A percentile compares a stretch with the other conserved stretches of the same genome.
phyloP scores from a whole-genome alignment of 2,329 filamentous ascomycete species.

The Zymoseptoria ardabiliae region DNA sequence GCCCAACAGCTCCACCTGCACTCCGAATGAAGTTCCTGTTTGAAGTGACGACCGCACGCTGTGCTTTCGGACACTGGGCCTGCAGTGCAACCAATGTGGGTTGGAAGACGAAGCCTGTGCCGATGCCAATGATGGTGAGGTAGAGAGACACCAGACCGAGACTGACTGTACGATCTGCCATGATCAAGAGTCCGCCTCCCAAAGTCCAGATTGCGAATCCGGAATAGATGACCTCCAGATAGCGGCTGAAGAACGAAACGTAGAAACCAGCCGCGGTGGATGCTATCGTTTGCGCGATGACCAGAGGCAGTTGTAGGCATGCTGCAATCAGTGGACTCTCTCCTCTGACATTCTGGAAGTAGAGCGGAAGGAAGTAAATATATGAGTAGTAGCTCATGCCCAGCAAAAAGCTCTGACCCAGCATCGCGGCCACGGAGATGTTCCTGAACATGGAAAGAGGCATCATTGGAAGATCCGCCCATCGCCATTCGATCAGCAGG shows the following conservation, averaged over 20 bases:
- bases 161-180: slow-evolving; percentile 41
- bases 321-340: slow-evolving; percentile 44
- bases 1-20: slow-evolving; percentile 51
- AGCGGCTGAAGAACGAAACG: slow-evolving; percentile 50
- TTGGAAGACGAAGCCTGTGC: slow-evolving; percentile 48
- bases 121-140: slow-evolving; percentile 46
- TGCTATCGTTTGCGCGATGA: slow-evolving; percentile 40
- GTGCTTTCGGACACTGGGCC: slow-evolving; percentile 46
- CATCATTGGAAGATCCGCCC: slow-evolving; percentile 52
- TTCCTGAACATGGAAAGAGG: slow-evolving; percentile 50
- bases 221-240: slow-evolving; percentile 52
- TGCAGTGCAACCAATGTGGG: slow-evolving; percentile 47
- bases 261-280: slow-evolving; percentile 50
- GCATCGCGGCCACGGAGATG: slow-evolving; percentile 46
- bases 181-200: slow-evolving; percentile 46
- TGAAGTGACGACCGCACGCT: slow-evolving; percentile 56
- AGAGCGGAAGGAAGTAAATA: slow-evolving; percentile 50
- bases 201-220: slow-evolving; percentile 44
- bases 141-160: slow-evolving; percentile 45
- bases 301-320: slow-evolving; percentile 44
- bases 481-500: slow-evolving; percentile 49
- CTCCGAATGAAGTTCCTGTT: slow-evolving; percentile 57
- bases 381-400: slow-evolving; percentile 53
- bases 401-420: slow-evolving; percentile 53
- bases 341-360: slow-evolving; percentile 51